Evolutionary conservation across 805 yeast species (phyloP).

Genomic region (Saturnispora halmiae): DNA sequence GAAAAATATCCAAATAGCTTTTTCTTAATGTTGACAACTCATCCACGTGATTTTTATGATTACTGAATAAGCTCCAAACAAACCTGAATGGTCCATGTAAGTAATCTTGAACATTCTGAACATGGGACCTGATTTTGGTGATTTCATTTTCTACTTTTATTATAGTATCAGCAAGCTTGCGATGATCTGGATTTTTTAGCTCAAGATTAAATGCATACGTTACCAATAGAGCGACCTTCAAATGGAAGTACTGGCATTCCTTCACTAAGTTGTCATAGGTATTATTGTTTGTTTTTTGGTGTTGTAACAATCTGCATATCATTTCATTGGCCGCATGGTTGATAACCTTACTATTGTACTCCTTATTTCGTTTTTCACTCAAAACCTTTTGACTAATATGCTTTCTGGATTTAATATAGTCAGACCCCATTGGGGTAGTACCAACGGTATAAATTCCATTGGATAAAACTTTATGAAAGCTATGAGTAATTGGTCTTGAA

Average conservation of each 20-base stretch:
- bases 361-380: constrained; percentile 30
- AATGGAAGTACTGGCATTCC: constrained; percentile 40
- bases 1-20: constrained; percentile 37
- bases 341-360: constrained; percentile 28
- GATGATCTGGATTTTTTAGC: constrained; percentile 32
- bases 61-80: constrained; percentile 14
- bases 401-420: constrained; percentile 41
- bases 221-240: constrained; percentile 40
- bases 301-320: constrained; percentile 14
- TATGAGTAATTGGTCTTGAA: constrained; percentile 58
- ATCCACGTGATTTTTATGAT: constrained; percentile 15
- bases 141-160: constrained; percentile 48
- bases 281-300: constrained; percentile 9
- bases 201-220: constrained; percentile 47
- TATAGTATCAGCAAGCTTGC: constrained; percentile 39
- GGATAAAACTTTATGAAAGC: constrained; percentile 58
- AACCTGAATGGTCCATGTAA: constrained; percentile 35
- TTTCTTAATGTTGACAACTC: constrained; percentile 37
- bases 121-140: constrained; percentile 48
- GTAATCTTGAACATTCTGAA: constrained; percentile 47
- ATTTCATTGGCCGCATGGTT: constrained; percentile 31
- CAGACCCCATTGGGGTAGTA: constrained; percentile 48
- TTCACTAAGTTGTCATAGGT: constrained; percentile 18
- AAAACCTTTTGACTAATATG: constrained; percentile 36
- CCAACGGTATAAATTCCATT: constrained; percentile 54